phyloP scores from a whole-genome alignment of 1,284 basidiomycete genomes.

The Papiliotrema fonsecae region DNA sequence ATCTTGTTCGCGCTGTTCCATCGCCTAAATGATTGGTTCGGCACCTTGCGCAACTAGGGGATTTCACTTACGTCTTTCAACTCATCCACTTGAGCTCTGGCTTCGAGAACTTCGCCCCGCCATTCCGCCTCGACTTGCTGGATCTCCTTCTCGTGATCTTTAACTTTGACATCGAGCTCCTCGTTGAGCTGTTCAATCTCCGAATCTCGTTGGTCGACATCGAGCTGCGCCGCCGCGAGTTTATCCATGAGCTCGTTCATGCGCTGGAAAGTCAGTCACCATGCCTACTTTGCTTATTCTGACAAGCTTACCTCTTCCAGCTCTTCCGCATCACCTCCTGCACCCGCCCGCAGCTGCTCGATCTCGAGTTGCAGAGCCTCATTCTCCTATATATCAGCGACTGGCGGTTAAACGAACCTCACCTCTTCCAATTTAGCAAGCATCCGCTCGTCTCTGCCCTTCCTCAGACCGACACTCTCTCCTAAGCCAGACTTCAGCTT shows the following conservation, averaged over 20 bases:
- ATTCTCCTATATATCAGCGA: conserved; percentile 31
- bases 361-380: conserved; percentile 36
- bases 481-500: conserved; percentile 50
- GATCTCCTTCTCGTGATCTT: conserved; percentile 43
- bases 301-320: conserved; percentile 36
- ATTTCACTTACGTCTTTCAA: conserved; percentile 37
- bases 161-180: conserved; percentile 42
- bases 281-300: not conserved
- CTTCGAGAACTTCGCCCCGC: conserved; percentile 43
- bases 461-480: conserved; percentile 41
- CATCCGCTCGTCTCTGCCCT: conserved; percentile 61
- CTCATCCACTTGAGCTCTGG: conserved; percentile 42
- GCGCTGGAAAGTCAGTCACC: conserved; percentile 5
- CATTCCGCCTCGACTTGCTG: conserved; percentile 43
- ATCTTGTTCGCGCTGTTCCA: conserved; percentile 37
- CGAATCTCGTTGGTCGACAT: conserved; percentile 44
- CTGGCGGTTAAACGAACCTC: conserved; percentile 15
- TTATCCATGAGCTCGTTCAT: conserved; percentile 45
- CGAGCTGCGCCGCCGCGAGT: conserved; percentile 42
- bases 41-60: not conserved
- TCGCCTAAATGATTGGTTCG: conserved; percentile 13
- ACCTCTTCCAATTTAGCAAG: conserved; percentile 61
- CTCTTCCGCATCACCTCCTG: conserved; percentile 26
- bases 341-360: conserved; percentile 15
- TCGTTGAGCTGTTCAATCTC: conserved; percentile 47